Conservation (phyloP, 2,329 filamentous ascomycete genomes). For the Tolypocladium album region DNA sequence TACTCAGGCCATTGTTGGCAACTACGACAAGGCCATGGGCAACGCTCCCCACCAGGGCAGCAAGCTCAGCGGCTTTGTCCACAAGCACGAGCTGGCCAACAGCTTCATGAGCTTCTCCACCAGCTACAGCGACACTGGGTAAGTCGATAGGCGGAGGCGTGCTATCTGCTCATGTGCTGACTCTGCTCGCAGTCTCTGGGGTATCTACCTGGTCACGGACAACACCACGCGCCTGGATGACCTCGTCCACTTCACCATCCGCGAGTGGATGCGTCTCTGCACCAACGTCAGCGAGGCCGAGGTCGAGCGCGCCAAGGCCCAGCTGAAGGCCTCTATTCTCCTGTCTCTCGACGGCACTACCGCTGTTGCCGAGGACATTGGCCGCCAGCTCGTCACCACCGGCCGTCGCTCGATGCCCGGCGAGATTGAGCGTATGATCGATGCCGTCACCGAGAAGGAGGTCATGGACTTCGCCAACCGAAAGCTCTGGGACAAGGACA, state of each 20-base stretch:
- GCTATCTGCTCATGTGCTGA: conserved; percentile 11
- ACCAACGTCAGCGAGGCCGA: conserved; percentile 81
- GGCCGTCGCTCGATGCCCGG: conserved; percentile 82
- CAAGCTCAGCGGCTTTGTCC: conserved; percentile 92
- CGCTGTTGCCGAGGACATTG: conserved; percentile 94
- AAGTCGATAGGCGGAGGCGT: conserved; percentile 24
- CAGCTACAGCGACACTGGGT: conserved; percentile 99
- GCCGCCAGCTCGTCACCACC: conserved; percentile 95
- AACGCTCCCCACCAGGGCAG: conserved; percentile 95
- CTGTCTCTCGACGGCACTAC: conserved; percentile 96
- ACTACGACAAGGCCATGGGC: conserved; percentile 99
- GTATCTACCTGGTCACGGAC: conserved; percentile 96
- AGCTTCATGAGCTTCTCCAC: conserved; percentile 99
- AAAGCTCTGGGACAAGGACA: conserved; percentile 95
- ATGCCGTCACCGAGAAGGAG: conserved; percentile 85
- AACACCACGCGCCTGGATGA: conserved; percentile 82
- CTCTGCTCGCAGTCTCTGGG: conserved; percentile 67
- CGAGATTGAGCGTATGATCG: conserved; percentile 90
- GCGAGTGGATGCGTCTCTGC: conserved; percentile 94
- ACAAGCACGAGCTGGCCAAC: conserved; percentile 92
- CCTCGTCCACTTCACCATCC: conserved; percentile 94
- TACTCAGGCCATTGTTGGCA: conserved; percentile 96
- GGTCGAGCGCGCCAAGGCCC: conserved; percentile 96
- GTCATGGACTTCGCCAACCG: conserved; percentile 93
- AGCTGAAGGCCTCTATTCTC: conserved; percentile 96